These are phyloP conservation scores for Sambucus nigra DNA, from an alignment of 129 eudicot genomes.

Conservation along the genomic window DNA sequence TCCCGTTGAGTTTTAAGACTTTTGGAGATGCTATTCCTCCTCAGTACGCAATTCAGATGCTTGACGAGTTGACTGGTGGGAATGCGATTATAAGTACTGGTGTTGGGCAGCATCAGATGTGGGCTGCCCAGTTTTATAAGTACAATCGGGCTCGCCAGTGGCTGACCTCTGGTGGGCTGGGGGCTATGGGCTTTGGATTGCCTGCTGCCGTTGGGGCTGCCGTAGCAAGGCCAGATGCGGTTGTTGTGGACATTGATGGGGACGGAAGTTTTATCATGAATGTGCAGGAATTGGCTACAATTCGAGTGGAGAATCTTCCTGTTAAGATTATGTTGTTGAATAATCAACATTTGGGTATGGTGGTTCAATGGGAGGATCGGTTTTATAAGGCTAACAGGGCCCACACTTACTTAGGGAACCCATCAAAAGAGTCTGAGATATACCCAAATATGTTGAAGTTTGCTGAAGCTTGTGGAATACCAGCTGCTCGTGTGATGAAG, in stretches of 20 bases:
- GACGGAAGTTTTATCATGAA: too few relatives aligned
- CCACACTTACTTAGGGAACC: slow-evolving; percentile 43
- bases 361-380: too few relatives aligned
- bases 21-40: slow-evolving; percentile 77
- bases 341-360: too few relatives aligned
- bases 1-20: slow-evolving; percentile 50
- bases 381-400: too few relatives aligned
- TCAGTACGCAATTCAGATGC: too few relatives aligned
- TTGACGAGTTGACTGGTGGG: slow-evolving; percentile 53
- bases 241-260: slow-evolving; percentile 63
- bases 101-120: slow-evolving; percentile 85
- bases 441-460: slow-evolving; percentile 35
- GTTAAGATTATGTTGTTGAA: slow-evolving; percentile 41
- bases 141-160: slow-evolving; percentile 62
- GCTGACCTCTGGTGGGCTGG: slow-evolving; percentile 81
- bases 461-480: slow-evolving; percentile 32
- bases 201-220: slow-evolving; percentile 63
- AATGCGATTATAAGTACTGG: slow-evolving; percentile 65
- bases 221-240: slow-evolving; percentile 42
- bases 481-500: slow-evolving; percentile 39
- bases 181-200: slow-evolving; percentile 60
- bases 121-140: slow-evolving; percentile 75
- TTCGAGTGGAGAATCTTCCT: slow-evolving; percentile 56
- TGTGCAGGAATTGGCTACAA: slow-evolving; percentile 67
- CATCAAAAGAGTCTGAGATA: slow-evolving; percentile 15